These are phyloP conservation scores for Tetrahymena borealis DNA, from an alignment of 73 alveolate genomes.

Conservation along the genomic window DNA sequence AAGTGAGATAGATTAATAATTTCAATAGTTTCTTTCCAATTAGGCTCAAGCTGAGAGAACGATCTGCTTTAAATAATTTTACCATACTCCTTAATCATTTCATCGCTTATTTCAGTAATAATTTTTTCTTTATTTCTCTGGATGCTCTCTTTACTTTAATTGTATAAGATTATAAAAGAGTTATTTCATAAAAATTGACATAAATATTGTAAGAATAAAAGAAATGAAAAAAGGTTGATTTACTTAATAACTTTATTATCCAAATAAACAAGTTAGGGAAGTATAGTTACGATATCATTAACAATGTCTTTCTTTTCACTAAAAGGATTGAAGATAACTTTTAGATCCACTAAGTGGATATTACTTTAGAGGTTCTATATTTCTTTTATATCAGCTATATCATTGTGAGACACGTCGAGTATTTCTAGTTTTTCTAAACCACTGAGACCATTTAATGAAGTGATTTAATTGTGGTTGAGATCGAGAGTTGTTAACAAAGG, in stretches of 20 bases:
- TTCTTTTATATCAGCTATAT: constrained; percentile 70
- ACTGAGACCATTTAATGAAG: constrained; percentile 70
- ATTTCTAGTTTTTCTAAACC: constrained; percentile 58
- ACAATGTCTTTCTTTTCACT: constrained; percentile 53
- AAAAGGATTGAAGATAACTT: constrained; percentile 64
- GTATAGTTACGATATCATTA: constrained; percentile 25
- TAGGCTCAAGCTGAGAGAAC: constrained; percentile 5
- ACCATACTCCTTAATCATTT: constrained; percentile 3
- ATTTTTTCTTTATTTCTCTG: background rate
- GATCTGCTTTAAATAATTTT: background rate
- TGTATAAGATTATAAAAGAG: too few species aligned
- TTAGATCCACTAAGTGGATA: constrained; percentile 20
- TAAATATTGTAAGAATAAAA: background rate
- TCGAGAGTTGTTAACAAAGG: constrained; percentile 73
- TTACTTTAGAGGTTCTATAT: constrained; percentile 1
- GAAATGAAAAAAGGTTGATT: background rate
- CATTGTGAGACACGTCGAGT: constrained; percentile 83
- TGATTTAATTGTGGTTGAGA: constrained; percentile 82
- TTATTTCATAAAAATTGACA: too few species aligned
- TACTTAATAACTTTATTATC: background rate
- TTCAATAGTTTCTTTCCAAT: constrained; percentile 58
- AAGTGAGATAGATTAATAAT: constrained; percentile 49
- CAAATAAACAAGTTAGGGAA: background rate
- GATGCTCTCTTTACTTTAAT: background rate
- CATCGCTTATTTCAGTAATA: constrained; percentile 2